These are phyloP conservation scores for Santalum album DNA, from an alignment of 164 flowering plant species.

Conservation along the genomic window DNA sequence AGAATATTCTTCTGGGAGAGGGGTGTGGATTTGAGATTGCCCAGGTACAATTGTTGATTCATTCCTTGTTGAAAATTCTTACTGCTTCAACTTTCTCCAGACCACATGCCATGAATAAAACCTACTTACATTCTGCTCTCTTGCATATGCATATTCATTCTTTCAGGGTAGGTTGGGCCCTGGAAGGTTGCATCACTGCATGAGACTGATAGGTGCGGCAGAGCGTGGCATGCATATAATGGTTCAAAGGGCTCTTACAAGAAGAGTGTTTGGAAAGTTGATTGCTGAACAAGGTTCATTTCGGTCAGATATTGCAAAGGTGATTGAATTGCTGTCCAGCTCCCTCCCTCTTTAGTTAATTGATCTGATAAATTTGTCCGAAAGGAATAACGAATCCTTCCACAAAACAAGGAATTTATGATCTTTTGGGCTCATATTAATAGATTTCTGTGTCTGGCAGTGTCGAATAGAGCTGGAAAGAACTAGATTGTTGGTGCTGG, in stretches of 20 bases:
- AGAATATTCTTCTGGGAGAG: conserved; percentile 85
- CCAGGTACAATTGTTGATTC: conserved; percentile 47
- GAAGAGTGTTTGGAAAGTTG: conserved; percentile 80
- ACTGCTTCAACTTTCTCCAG: neutral
- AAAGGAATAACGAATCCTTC: too few species aligned
- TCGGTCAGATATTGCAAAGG: conserved; percentile 87
- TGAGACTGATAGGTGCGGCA: conserved; percentile 86
- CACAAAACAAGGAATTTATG: too few species aligned
- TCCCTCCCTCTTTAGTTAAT: too few species aligned
- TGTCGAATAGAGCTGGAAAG: conserved; percentile 85
- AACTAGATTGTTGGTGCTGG: conserved; percentile 75
- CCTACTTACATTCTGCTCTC: too few species aligned
- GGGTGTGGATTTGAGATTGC: conserved; percentile 99
- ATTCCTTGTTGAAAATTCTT: neutral
- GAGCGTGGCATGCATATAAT: conserved; percentile 86
- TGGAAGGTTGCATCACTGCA: conserved; percentile 97
- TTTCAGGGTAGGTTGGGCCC: conserved; percentile 94
- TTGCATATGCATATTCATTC: neutral
- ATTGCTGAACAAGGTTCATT: conserved; percentile 97
- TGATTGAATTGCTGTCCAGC: conserved; percentile 13
- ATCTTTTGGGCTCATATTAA: too few species aligned
- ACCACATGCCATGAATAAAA: too few species aligned
- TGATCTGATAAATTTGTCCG: too few species aligned
- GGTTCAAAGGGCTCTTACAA: conserved; percentile 71
- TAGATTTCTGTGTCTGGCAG: conserved; percentile 33